These are phyloP conservation scores for Phytophthora brassicae DNA, from an alignment of 352 stramenopile genomes.

Conservation along the genomic window DNA sequence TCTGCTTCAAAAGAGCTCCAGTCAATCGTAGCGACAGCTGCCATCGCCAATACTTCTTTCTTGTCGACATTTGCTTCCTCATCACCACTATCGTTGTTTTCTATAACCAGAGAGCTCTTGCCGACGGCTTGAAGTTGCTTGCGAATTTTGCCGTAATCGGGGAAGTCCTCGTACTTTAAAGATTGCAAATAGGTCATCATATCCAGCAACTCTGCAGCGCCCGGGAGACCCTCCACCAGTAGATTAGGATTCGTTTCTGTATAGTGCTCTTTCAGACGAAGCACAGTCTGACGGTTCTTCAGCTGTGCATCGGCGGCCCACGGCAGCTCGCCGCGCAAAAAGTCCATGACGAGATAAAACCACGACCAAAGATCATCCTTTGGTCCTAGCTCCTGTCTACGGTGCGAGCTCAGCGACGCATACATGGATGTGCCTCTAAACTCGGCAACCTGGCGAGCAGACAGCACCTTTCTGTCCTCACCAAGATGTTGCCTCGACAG, in stretches of 20 bases:
- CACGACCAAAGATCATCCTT: conserved; percentile 90
- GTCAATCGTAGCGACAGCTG: conserved; percentile 25
- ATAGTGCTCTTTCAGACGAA: conserved; percentile 84
- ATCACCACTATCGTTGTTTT: conserved; percentile 35
- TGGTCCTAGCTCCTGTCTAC: conserved; percentile 72
- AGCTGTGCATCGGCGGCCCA: conserved; percentile 82
- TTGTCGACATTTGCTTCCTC: conserved; percentile 28
- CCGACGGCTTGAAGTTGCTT: conserved; percentile 35
- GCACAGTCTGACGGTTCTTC: conserved; percentile 82
- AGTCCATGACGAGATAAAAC: conserved; percentile 89
- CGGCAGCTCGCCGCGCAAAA: conserved; percentile 82
- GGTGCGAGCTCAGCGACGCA: conserved; percentile 82
- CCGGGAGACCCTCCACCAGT: conserved; percentile 73
- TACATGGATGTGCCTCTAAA: conserved; percentile 91
- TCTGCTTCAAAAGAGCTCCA: conserved; percentile 37
- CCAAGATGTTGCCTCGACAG: conserved; percentile 76
- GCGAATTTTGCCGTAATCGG: conserved; percentile 58
- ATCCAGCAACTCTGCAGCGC: conserved; percentile 63
- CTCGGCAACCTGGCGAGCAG: conserved; percentile 61
- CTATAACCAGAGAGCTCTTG: conserved; percentile 23
- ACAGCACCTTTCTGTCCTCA: conserved; percentile 64
- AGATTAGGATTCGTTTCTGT: conserved; percentile 70
- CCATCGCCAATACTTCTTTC: conserved; percentile 18
- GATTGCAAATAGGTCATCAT: conserved; percentile 80
- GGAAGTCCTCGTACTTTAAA: conserved; percentile 74